Evolutionary conservation across 2,329 filamentous ascomycete species (phyloP).

Genomic region (Escovopsis weberi): DNA sequence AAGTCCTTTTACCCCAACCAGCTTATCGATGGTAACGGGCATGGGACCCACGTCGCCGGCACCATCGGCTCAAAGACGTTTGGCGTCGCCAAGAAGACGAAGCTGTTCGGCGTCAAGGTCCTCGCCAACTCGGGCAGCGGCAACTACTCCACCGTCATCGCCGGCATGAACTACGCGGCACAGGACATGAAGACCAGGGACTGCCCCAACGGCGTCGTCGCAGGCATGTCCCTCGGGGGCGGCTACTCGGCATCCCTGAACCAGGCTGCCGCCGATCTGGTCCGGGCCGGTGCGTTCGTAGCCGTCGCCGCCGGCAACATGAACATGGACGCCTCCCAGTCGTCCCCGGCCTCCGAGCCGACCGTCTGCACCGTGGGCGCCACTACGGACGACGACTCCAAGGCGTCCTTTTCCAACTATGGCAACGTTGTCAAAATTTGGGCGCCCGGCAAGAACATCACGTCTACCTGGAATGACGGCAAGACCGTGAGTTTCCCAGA

Average conservation of each 20-base stretch:
- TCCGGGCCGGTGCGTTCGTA: slow-evolving; percentile 33
- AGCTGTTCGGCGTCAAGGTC: slow-evolving; percentile 31
- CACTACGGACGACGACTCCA: slow-evolving; percentile 23
- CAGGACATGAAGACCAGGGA: slow-evolving; percentile 20
- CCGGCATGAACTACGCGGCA: slow-evolving; percentile 30
- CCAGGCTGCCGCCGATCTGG: slow-evolving; percentile 31
- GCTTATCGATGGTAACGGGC: slow-evolving; percentile 21
- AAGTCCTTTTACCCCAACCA: slow-evolving; percentile 14
- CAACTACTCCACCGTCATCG: slow-evolving; percentile 26
- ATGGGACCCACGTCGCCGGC: slow-evolving; percentile 26
- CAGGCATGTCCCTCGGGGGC: slow-evolving; percentile 44
- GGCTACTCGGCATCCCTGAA: slow-evolving; percentile 31
- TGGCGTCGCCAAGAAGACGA: slow-evolving; percentile 28
- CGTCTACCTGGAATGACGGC: slow-evolving; percentile 33
- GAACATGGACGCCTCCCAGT: slow-evolving; percentile 25
- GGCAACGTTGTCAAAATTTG: slow-evolving; percentile 35
- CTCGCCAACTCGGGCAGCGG: slow-evolving; percentile 21
- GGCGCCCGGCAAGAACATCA: slow-evolving; percentile 32
- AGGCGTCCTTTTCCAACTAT: slow-evolving; percentile 38
- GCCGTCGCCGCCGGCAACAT: slow-evolving; percentile 43
- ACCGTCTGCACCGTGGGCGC: slow-evolving; percentile 40
- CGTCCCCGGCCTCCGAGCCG: slow-evolving; percentile 33
- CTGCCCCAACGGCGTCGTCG: slow-evolving; percentile 32
- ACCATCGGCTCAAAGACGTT: slow-evolving; percentile 19
- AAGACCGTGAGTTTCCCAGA: slow-evolving; percentile 11